Percentiles rank a stretch among this genome's conserved stretches.
These are phyloP conservation scores for Pneumocystis jirovecii DNA, from an alignment of 1,139 yeast species.

Conservation along the genomic window DNA sequence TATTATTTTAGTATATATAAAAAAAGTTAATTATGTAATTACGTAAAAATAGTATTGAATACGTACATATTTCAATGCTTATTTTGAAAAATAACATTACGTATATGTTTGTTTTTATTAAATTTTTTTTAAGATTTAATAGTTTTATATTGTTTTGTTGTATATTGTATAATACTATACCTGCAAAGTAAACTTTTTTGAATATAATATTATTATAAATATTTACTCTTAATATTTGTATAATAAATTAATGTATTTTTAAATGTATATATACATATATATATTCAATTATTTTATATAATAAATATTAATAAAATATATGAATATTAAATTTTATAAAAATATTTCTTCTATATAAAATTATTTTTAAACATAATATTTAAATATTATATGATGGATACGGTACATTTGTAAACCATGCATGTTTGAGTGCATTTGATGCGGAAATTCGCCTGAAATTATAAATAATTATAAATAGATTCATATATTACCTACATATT, in stretches of 20 bases:
- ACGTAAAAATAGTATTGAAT: too few relatives aligned
- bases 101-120: too few relatives aligned
- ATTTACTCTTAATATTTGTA: background rate
- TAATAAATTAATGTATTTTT: background rate
- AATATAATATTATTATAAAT: too few relatives aligned
- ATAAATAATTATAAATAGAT: background rate
- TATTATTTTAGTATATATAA: too few relatives aligned
- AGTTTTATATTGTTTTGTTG: too few relatives aligned
- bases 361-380: background rate
- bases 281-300: background rate
- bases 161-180: too few relatives aligned
- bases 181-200: too few relatives aligned
- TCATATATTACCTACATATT: slow-evolving; percentile 32
- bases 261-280: background rate
- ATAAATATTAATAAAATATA: background rate
- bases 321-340: background rate
- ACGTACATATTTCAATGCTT: too few relatives aligned
- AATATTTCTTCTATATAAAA: background rate
- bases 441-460: slow-evolving; percentile 51
- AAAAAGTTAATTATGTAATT: too few relatives aligned
- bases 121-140: too few relatives aligned
- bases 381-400: background rate
- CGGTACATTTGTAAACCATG: slow-evolving; percentile 1
- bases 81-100: too few relatives aligned
- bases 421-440: slow-evolving; percentile 51